These are phyloP conservation scores for Barnettozyma siamensis DNA, from an alignment of 805 yeast species.

Conservation along the genomic window DNA sequence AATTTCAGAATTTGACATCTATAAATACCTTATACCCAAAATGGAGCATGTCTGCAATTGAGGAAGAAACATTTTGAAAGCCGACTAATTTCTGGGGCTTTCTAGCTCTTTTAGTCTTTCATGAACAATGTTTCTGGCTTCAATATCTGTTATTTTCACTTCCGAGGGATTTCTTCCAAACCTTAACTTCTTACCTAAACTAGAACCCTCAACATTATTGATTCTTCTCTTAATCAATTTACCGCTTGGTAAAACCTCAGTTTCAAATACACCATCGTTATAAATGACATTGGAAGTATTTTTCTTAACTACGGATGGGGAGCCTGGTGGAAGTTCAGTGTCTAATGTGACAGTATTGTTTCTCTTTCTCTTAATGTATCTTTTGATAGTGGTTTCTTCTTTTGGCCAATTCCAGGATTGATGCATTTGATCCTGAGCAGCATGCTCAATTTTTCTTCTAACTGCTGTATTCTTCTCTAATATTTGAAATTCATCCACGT, in stretches of 20 bases:
- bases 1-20: no score
- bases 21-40: no score
- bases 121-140: conserved; percentile 51
- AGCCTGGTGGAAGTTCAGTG: conserved; percentile 47
- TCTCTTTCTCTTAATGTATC: conserved; percentile 20
- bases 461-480: conserved; percentile 66
- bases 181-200: conserved; percentile 35
- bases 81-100: background rate
- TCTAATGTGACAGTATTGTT: conserved; percentile 24
- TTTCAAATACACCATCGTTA: conserved; percentile 33
- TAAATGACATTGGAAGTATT: conserved; percentile 19
- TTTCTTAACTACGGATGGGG: conserved; percentile 30
- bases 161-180: conserved; percentile 19
- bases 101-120: conserved; percentile 37
- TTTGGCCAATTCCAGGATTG: conserved; percentile 73
- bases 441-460: conserved; percentile 64
- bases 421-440: conserved; percentile 63
- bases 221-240: conserved; percentile 44
- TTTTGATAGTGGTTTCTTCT: conserved; percentile 34
- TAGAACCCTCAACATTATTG: conserved; percentile 23
- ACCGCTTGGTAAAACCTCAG: conserved; percentile 72
- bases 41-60: no score
- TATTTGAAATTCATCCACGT: conserved; percentile 72
- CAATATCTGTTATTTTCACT: conserved; percentile 26
- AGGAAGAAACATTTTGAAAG: no score